phyloP scores from a whole-genome alignment of 768 basidiomycete genomes.

The Trametes villosa region DNA sequence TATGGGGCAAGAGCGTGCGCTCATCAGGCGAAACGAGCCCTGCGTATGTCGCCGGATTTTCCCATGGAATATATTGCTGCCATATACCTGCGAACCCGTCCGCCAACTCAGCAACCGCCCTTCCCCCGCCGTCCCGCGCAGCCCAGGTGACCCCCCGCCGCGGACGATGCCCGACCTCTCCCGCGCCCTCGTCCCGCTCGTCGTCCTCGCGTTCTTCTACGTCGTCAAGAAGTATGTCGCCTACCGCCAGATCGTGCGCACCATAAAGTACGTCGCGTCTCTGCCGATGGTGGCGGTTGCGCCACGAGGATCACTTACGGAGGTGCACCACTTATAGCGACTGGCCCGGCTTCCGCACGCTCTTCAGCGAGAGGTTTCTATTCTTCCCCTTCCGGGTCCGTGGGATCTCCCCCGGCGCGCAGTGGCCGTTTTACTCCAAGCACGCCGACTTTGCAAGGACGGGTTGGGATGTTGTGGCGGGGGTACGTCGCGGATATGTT shows the following conservation, averaged over 20 bases:
- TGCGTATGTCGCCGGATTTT: too few relatives aligned
- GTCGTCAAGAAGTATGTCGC: slow-evolving; percentile 21
- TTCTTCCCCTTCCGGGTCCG: slow-evolving; percentile 27
- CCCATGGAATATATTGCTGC: too few relatives aligned
- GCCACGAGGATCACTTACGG: not conserved
- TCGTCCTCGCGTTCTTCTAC: slow-evolving; percentile 19
- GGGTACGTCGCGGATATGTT: slow-evolving; percentile 17
- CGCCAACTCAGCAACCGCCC: too few relatives aligned
- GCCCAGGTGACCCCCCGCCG: too few relatives aligned
- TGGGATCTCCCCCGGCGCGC: slow-evolving; percentile 24
- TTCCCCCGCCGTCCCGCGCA: too few relatives aligned
- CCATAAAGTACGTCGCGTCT: slow-evolving; percentile 23
- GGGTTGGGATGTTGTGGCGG: slow-evolving; percentile 31
- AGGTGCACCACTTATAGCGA: slow-evolving; percentile 5
- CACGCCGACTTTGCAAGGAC: slow-evolving; percentile 28
- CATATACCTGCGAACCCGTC: too few relatives aligned
- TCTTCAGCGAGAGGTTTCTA: slow-evolving; percentile 23
- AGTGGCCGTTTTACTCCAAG: slow-evolving; percentile 26
- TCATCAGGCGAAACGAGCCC: too few relatives aligned
- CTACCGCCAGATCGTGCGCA: slow-evolving; percentile 22
- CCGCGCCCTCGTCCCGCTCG: slow-evolving; percentile 15
- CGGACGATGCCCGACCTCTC: not conserved
- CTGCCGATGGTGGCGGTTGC: not conserved
- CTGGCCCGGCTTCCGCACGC: slow-evolving; percentile 25
- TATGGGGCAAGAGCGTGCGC: too few relatives aligned